Evolutionary conservation across 1,284 basidiomycete species (phyloP).

Genomic region (Heterobasidion annosum): DNA sequence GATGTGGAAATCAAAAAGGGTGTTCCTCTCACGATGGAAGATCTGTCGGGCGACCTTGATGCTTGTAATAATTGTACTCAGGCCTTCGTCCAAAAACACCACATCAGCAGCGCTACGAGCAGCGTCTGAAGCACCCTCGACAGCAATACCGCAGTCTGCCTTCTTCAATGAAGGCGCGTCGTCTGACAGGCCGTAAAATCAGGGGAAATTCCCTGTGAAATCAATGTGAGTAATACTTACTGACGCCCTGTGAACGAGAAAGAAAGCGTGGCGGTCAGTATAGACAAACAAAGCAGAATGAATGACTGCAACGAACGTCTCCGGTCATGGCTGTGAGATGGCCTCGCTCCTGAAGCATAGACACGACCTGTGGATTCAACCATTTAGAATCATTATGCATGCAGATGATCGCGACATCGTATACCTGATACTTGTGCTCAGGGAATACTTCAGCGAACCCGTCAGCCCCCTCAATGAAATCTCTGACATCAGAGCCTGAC

Average conservation of each 20-base stretch:
- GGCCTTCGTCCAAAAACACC: slow-evolving; percentile 35
- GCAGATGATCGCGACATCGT: neutral
- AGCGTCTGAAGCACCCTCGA: slow-evolving; percentile 38
- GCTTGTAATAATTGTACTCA: slow-evolving; percentile 32
- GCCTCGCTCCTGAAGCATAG: slow-evolving; percentile 41
- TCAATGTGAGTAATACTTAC: neutral
- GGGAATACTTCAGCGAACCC: slow-evolving; percentile 51
- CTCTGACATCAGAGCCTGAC: slow-evolving; percentile 33
- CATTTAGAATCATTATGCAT: neutral
- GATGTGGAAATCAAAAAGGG: slow-evolving; percentile 15
- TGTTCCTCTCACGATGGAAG: slow-evolving; percentile 49
- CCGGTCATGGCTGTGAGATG: slow-evolving; percentile 47
- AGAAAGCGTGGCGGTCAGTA: neutral
- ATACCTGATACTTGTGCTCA: slow-evolving; percentile 29
- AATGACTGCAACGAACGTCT: slow-evolving; percentile 12
- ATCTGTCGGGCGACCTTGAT: slow-evolving; percentile 50
- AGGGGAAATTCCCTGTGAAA: neutral
- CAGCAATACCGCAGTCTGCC: slow-evolving; percentile 33
- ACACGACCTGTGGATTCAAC: slow-evolving; percentile 33
- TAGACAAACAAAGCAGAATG: slow-evolving; percentile 2
- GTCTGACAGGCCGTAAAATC: slow-evolving; percentile 11
- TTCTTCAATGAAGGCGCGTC: slow-evolving; percentile 36
- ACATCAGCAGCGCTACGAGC: slow-evolving; percentile 35
- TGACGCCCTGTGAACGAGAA: neutral
- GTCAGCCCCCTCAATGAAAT: slow-evolving; percentile 45